phyloP scores from a whole-genome alignment of 192 early-diverging fungal species.

The Backusella parvicylindrica region DNA sequence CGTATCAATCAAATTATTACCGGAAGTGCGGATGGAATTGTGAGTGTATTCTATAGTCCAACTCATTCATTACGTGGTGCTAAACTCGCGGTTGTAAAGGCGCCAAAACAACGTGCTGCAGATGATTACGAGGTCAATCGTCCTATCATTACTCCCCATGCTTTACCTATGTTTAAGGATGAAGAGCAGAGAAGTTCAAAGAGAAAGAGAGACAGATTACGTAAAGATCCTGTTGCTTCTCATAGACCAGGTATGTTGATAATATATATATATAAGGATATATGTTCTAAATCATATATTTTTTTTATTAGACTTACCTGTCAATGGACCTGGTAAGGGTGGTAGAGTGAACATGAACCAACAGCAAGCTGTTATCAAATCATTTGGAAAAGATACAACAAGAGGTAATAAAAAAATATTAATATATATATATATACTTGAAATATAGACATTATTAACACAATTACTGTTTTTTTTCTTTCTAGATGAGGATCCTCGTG shows the following conservation, averaged over 20 bases:
- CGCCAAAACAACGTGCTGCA: conserved; percentile 58
- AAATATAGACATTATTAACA: neutral
- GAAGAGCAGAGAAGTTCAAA: conserved; percentile 61
- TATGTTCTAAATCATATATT: neutral
- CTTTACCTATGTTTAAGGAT: conserved; percentile 84
- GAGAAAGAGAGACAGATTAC: conserved; percentile 69
- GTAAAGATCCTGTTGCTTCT: conserved; percentile 68
- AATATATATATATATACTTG: neutral
- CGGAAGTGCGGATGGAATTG: conserved; percentile 72
- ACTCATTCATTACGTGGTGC: conserved; percentile 65
- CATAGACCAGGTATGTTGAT: conserved; percentile 57
- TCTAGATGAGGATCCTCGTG: conserved; percentile 88
- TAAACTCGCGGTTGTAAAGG: conserved; percentile 62
- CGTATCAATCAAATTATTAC: conserved; percentile 81
- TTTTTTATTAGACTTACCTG: conserved; percentile 54
- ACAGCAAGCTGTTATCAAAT: conserved; percentile 85
- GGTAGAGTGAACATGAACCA: conserved; percentile 82
- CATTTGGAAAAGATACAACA: conserved; percentile 64
- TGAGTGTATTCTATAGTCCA: conserved; percentile 77
- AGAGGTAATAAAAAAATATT: too few species aligned
- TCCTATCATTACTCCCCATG: conserved; percentile 84
- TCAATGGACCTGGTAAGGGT: conserved; percentile 78
- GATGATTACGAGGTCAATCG: conserved; percentile 65
- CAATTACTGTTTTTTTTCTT: neutral
- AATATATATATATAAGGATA: neutral